Conservation (phyloP, 495 filamentous ascomycete species). For the Xylaria telfairii region DNA sequence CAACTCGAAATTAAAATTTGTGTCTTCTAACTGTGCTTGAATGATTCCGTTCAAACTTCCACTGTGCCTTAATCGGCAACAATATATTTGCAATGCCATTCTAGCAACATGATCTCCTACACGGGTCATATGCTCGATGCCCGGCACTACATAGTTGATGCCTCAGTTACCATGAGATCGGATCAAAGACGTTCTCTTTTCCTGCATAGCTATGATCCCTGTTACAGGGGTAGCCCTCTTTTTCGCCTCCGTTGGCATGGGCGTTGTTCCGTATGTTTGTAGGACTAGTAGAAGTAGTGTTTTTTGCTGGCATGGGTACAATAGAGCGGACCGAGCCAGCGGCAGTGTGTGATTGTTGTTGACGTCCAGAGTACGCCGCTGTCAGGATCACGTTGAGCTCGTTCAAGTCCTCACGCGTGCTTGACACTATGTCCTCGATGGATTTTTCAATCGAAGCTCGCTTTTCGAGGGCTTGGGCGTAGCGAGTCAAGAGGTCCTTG, state of each 20-base stretch:
- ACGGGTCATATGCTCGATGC: background rate
- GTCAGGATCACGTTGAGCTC: background rate
- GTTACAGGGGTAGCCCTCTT: background rate
- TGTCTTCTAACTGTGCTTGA: background rate
- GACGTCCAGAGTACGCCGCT: constrained; percentile 8
- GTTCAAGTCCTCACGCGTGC: background rate
- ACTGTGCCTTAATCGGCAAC: background rate
- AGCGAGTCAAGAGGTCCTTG: constrained; percentile 15
- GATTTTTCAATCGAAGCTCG: constrained; percentile 11
- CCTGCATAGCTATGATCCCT: background rate
- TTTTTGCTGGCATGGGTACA: background rate
- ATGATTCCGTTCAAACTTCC: background rate
- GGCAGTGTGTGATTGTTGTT: background rate
- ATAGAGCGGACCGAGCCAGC: constrained; percentile 7
- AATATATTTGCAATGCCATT: background rate
- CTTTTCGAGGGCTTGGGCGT: constrained; percentile 6
- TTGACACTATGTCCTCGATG: constrained; percentile 4
- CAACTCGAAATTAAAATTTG: background rate
- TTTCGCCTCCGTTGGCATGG: background rate
- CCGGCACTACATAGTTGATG: background rate
- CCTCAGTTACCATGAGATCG: constrained; percentile 12
- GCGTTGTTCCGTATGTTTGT: background rate
- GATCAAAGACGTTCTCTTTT: constrained; percentile 10
- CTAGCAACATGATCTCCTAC: background rate
- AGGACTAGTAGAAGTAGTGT: background rate